Conservation (phyloP, 306 rosid species). For the Rubus idaeus region DNA sequence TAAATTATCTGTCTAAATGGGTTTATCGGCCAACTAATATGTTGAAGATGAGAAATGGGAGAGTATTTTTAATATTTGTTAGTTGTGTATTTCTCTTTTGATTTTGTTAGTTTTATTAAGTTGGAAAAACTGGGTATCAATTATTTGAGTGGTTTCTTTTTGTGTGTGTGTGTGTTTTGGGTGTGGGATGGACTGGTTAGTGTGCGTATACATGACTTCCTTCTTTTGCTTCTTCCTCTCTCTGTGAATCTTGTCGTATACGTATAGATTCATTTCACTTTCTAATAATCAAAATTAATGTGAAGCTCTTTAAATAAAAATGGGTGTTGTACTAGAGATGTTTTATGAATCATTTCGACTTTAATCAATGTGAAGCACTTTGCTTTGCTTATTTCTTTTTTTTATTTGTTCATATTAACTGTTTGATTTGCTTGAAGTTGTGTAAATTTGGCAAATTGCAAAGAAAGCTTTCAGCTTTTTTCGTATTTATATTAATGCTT, state of each 20-base stretch:
- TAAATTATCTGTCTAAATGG: not conserved
- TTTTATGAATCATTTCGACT: too few relatives aligned
- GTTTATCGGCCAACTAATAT: too few relatives aligned
- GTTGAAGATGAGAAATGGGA: too few relatives aligned
- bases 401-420: not conserved
- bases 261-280: too few relatives aligned
- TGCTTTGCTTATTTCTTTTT: not conserved
- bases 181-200: constrained; percentile 83
- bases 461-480: not conserved
- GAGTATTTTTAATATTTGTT: too few relatives aligned
- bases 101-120: too few relatives aligned
- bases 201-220: constrained; percentile 63
- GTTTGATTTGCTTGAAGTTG: not conserved
- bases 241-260: too few relatives aligned
- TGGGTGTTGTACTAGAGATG: too few relatives aligned
- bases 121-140: constrained; percentile 36
- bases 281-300: too few relatives aligned
- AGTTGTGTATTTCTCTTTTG: too few relatives aligned
- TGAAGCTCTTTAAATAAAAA: too few relatives aligned
- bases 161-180: constrained; percentile 76
- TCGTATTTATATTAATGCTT: not conserved
- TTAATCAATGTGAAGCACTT: too few relatives aligned
- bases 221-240: constrained; percentile 49
- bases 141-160: constrained; percentile 81
- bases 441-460: not conserved